Evolutionary conservation across 2,329 filamentous ascomycete genomes (phyloP).

Genomic region (Penicillium sp.): DNA sequence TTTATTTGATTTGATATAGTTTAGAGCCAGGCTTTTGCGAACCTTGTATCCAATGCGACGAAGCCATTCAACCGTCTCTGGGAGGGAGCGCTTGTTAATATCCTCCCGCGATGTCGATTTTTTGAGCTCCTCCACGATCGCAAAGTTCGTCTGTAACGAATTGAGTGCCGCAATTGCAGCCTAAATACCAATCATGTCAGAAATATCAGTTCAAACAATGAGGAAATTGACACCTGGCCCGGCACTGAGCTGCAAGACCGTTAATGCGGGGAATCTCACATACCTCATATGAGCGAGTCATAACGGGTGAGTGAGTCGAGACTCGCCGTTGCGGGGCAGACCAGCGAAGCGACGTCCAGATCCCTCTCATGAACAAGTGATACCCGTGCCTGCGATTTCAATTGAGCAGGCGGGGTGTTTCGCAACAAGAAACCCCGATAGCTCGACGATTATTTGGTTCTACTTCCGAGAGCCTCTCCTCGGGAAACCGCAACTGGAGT

Average conservation of each 20-base stretch:
- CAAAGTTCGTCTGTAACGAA: conserved; percentile 76
- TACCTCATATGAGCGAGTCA: conserved; percentile 45
- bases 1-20: background rate
- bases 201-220: background rate
- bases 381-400: conserved; percentile 14
- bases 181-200: conserved; percentile 37
- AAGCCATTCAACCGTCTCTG: conserved; percentile 80
- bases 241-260: background rate
- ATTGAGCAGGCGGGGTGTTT: conserved; percentile 20
- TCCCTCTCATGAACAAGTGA: conserved; percentile 32
- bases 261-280: conserved; percentile 8
- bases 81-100: conserved; percentile 74
- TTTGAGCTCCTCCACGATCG: conserved; percentile 73
- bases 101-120: conserved; percentile 65
- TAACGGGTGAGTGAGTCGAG: conserved; percentile 33
- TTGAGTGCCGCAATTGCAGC: conserved; percentile 74
- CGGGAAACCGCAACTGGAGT: conserved; percentile 20
- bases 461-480: conserved; percentile 19
- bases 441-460: conserved; percentile 19
- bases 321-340: conserved; percentile 28
- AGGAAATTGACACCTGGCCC: background rate
- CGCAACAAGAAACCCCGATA: conserved; percentile 16
- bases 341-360: conserved; percentile 23
- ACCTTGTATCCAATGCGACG: conserved; percentile 73
- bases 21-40: conserved; percentile 31